Base-by-base conservation (phyloP, 768 basidiomycete species). In the Termitomyces sp. region DNA sequence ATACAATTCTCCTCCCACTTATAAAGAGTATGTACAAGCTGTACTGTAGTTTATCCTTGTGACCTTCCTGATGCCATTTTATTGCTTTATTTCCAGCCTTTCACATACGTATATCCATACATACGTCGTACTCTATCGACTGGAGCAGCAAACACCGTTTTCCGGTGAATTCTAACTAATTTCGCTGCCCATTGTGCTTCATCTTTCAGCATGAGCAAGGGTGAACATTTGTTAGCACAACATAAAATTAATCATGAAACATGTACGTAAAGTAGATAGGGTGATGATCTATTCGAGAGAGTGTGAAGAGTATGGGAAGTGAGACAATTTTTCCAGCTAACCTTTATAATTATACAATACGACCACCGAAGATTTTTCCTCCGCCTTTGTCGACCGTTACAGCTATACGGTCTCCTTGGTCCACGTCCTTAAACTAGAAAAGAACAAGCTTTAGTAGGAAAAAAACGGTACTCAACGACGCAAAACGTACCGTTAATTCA, bases 331-430 rank as follows among this genome's bases (percentile, higher is more conserved):
- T 36, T 18, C 24, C 28, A 36, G 24, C 9, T 5, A 37, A 24
- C n/a, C 18, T 12, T 20, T 52, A 0, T 16, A 24, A 37, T 56
- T 58, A 60, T 12, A 60, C 55, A n/a, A 60, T 49, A 41, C 57
- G 52, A 20, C 60, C 57, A 18, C 52, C 61, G 16, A 60, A 46
- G n/a, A 60, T 52, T 0, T 57, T 51, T 36, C 64, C 70, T 26
- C 82, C 81, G 31, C 78, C 76, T 70, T 86, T 87, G 70, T 86
- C 82, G 18, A 87, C 80, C 3, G 74, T 70, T 22, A 88, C 74
- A 51, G 77, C 72, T 47, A 87, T 72, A 62, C 69, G 76, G 62
- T 79, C 79, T 7, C 79, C 79, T 56, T 77, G 72, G 45, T 69
- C 71, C 9, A 81, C 63, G 56, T 81, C 80, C 62, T 81, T 81